Evolutionary conservation across 2,329 filamentous ascomycete genomes (phyloP), one percentile per base, ranked within the genome.

Genomic region (Hansfordia pulvinata): DNA sequence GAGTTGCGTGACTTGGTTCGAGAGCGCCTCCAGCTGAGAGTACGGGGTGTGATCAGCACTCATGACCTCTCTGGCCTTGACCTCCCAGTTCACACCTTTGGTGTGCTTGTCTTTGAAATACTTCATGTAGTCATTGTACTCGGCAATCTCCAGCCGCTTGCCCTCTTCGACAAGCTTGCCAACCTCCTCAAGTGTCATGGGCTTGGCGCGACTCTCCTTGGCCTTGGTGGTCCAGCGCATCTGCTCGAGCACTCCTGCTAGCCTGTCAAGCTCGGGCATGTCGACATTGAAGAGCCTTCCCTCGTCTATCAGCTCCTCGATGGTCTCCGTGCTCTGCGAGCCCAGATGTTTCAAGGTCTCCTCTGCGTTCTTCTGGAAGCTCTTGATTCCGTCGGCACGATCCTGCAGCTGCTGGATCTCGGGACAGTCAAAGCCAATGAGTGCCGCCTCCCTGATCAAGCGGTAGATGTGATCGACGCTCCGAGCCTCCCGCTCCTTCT

Each of bases 11-110:
- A 86, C 86, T 54, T 96, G 88, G 26, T 73, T 71, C 2, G 85
- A 92, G 5, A 98, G 61, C 1, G 88, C 84, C 50, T 96, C 90
- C 1, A 98, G 69, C 47, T 98, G 90, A 28, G 86, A 82, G 43
- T 93, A 96, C 52, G 96, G 85, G 8, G 96, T 78, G 21, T 78
- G 66, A 43, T 96, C 88, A 7, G 85, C 85, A n/a, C 75, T 69
- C 55, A 96, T 92, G 28, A 98, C 63, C 48, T 98, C 88, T 42
- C 81, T 80, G 3, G 85, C 88, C 52, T 94, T 96, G 25, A 72
- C 65, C 56, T 96, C 90, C 90, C 90, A 98, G 23, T 81, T 64
- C 44, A 85, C 71, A 20, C 88, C 90, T 15, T 78, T 71, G 6
- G 67, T 62, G 38, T 77, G 69, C 48, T 93, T 78, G 16, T 88